Percentiles rank a stretch among this genome's conserved stretches.
phyloP scores from a whole-genome alignment of 2,329 filamentous ascomycete genomes.

The Ophiostoma angusticollis region DNA sequence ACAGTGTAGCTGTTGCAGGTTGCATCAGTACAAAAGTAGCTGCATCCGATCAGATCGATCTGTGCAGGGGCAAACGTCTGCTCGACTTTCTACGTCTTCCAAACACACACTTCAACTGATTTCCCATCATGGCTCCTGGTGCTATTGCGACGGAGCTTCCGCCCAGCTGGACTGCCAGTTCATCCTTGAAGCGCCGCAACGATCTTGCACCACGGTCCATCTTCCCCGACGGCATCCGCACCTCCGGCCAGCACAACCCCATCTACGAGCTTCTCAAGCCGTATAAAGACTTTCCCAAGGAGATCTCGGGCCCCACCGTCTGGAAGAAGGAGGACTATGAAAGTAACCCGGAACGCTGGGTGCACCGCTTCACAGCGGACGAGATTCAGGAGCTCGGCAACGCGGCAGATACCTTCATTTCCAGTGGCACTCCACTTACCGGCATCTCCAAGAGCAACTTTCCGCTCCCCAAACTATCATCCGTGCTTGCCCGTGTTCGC shows the following conservation, averaged over 20 bases:
- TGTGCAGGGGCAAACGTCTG: too few relatives aligned
- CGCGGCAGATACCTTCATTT: conserved; percentile 57
- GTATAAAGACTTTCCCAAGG: conserved; percentile 56
- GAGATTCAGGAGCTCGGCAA: conserved; percentile 56
- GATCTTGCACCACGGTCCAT: conserved; percentile 22
- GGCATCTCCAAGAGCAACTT: conserved; percentile 44
- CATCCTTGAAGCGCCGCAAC: conserved; percentile 20
- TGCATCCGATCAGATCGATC: too few relatives aligned
- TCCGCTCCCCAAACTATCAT: conserved; percentile 28
- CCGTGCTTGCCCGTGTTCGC: conserved; percentile 24
- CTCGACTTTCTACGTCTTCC: too few relatives aligned
- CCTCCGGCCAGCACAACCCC: conserved; percentile 59
- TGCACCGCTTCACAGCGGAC: conserved; percentile 51
- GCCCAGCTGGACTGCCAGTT: not conserved
- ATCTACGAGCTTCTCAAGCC: conserved; percentile 51
- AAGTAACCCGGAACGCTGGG: conserved; percentile 55
- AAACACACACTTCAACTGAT: too few relatives aligned
- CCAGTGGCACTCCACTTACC: conserved; percentile 51
- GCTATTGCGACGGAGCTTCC: conserved; percentile 11
- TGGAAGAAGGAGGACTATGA: conserved; percentile 57
- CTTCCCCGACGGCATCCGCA: conserved; percentile 36
- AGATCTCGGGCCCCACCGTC: conserved; percentile 58
- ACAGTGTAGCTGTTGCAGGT: too few relatives aligned
- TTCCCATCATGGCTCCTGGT: conserved; percentile 12
- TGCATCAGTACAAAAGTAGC: too few relatives aligned